Evolutionary conservation across 1,139 yeast genomes (phyloP).

Genomic region (Sugiyamaella paludigena): DNA sequence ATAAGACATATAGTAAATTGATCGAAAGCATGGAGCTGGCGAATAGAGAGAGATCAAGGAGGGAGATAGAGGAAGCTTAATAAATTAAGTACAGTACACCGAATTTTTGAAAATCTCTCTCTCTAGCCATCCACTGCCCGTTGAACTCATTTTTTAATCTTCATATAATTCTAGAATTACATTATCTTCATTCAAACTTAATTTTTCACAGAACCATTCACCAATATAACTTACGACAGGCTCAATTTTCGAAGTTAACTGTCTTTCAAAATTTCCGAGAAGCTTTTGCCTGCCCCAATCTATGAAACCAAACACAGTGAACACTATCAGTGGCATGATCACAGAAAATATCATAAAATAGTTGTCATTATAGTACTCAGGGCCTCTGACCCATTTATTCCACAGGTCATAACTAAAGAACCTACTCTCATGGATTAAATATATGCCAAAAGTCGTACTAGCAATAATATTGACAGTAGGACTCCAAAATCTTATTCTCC

Average conservation of each 20-base stretch:
- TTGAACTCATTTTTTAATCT: no score
- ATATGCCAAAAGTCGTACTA: constrained; percentile 13
- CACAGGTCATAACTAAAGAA: constrained; percentile 5
- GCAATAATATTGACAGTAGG: constrained; percentile 9
- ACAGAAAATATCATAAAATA: constrained; percentile 5
- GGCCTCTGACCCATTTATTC: constrained; percentile 10
- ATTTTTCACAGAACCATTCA: background rate
- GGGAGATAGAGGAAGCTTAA: no score
- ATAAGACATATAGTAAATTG: no score
- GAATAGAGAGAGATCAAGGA: no score
- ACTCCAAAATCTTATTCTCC: constrained; percentile 12
- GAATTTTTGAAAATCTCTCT: no score
- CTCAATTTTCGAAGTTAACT: constrained; percentile 3
- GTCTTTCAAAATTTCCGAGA: constrained; percentile 1
- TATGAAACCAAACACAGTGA: constrained; percentile 2
- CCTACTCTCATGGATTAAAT: constrained; percentile 13
- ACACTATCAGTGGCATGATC: constrained; percentile 8
- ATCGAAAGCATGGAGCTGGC: no score
- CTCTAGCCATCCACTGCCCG: no score
- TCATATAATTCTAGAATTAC: no score
- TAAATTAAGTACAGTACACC: no score
- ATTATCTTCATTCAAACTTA: no score
- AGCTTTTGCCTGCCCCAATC: constrained; percentile 6
- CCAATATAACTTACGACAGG: background rate
- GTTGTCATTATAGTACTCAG: constrained; percentile 1